phyloP scores from a whole-genome alignment of 2,329 filamentous ascomycete genomes.

The Aspergillus ruber region DNA sequence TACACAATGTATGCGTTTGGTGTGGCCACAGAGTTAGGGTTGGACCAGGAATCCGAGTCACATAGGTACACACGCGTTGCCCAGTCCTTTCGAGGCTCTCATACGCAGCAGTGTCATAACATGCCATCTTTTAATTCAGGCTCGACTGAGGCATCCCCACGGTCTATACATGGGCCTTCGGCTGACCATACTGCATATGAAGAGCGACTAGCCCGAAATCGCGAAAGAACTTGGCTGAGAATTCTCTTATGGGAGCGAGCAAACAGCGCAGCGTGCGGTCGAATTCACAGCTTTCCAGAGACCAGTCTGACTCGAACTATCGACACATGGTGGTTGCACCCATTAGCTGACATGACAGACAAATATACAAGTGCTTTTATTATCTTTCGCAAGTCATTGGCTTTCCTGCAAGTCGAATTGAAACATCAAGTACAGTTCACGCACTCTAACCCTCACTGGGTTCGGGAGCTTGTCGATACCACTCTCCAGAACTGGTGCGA shows the following conservation, averaged over 20 bases:
- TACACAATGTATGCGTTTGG: constrained; percentile 26
- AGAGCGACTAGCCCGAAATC: constrained; percentile 17
- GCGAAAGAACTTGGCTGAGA: constrained; percentile 25
- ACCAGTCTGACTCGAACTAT: constrained; percentile 18
- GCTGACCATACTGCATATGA: neutral
- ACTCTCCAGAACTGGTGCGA: constrained; percentile 17
- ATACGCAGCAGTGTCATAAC: no score
- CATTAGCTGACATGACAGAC: constrained; percentile 20
- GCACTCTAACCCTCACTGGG: constrained; percentile 18
- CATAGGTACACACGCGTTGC: no score
- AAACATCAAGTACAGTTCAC: constrained; percentile 5
- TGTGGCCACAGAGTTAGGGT: constrained; percentile 18
- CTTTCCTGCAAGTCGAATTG: constrained; percentile 13
- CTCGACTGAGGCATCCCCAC: no score
- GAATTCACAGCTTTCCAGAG: constrained; percentile 22
- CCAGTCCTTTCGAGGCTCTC: no score
- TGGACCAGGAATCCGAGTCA: constrained; percentile 14
- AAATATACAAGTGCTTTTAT: constrained; percentile 26
- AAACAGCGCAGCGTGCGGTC: constrained; percentile 22
- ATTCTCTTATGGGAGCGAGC: constrained; percentile 27
- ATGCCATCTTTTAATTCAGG: no score
- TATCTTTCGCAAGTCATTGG: constrained; percentile 14
- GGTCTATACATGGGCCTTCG: no score
- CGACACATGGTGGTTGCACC: constrained; percentile 23
- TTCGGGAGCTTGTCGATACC: constrained; percentile 15